Conservation (phyloP, 495 filamentous ascomycete species). For the Aspergillus funiculosus region DNA sequence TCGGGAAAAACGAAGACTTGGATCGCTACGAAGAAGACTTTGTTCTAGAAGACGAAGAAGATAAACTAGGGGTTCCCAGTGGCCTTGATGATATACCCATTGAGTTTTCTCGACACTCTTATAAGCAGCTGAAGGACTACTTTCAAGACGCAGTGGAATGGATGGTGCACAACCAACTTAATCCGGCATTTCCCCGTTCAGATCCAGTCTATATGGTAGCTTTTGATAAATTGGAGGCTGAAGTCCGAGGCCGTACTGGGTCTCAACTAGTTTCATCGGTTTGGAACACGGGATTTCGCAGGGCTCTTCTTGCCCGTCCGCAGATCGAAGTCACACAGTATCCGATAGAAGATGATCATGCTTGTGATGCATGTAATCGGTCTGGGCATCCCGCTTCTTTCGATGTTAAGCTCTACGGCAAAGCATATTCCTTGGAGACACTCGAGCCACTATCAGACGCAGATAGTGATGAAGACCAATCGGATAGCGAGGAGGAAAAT, state of each 20-base stretch:
- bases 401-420: slow-evolving; percentile 57
- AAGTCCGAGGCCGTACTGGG: slow-evolving; percentile 58
- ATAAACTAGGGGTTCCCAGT: slow-evolving; percentile 56
- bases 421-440: slow-evolving; percentile 62
- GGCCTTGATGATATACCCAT: slow-evolving; percentile 57
- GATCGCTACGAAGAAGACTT: slow-evolving; percentile 69
- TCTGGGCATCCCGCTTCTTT: slow-evolving; percentile 60
- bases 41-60: slow-evolving; percentile 59
- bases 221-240: slow-evolving; percentile 69
- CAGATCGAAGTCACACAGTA: slow-evolving; percentile 33
- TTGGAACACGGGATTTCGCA: slow-evolving; percentile 64
- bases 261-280: slow-evolving; percentile 68
- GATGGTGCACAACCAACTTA: slow-evolving; percentile 72
- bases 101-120: slow-evolving; percentile 59
- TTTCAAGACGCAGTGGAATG: slow-evolving; percentile 77
- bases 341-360: slow-evolving; percentile 34
- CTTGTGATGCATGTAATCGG: slow-evolving; percentile 75
- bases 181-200: slow-evolving; percentile 63
- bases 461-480: slow-evolving; percentile 37
- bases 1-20: slow-evolving; percentile 35
- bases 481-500: slow-evolving; percentile 33
- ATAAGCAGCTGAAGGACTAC: slow-evolving; percentile 66
- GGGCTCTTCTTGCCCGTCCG: slow-evolving; percentile 62
- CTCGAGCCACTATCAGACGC: slow-evolving; percentile 59
- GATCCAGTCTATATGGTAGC: slow-evolving; percentile 64